Conservation (phyloP, 345 rosid species). For the Eucalyptus coolabah region DNA sequence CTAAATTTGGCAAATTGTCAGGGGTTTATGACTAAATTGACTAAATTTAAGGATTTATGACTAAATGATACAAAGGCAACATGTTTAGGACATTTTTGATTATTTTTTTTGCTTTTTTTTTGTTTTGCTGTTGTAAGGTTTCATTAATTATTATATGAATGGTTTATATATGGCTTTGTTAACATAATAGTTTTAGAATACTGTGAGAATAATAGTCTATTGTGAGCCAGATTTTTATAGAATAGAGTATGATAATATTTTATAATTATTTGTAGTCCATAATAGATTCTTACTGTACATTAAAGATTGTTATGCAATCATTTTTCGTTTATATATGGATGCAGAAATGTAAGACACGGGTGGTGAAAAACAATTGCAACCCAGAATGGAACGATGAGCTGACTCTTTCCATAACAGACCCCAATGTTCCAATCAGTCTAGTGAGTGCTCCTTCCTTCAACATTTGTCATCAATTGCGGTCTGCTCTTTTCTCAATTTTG, state of each 20-base stretch:
- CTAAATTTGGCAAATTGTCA: neutral
- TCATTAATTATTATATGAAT: neutral
- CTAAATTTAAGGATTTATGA: no score
- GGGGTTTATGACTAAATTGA: no score
- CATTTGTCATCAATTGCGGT: neutral
- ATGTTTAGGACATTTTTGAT: neutral
- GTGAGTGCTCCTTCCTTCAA: conserved; percentile 18
- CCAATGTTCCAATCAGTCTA: conserved; percentile 28
- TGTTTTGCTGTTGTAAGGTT: neutral
- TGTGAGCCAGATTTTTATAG: rapidly evolving
- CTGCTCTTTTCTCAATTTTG: neutral
- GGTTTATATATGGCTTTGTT: neutral
- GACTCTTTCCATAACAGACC: conserved; percentile 44
- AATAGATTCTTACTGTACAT: rapidly evolving
- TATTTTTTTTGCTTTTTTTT: no score
- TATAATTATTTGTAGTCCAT: no score
- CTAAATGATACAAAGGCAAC: neutral
- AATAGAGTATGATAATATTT: no score
- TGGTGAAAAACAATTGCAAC: conserved; percentile 56
- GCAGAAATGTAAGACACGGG: conserved; percentile 58
- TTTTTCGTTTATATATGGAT: neutral
- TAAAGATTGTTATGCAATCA: rapidly evolving
- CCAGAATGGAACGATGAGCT: conserved; percentile 84
- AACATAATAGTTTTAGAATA: no score
- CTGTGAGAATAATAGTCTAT: no score